Evolutionary conservation across 805 yeast species (phyloP), one percentile per base, ranked within the genome.

Genomic region (Kazachstania kunashirensis): DNA sequence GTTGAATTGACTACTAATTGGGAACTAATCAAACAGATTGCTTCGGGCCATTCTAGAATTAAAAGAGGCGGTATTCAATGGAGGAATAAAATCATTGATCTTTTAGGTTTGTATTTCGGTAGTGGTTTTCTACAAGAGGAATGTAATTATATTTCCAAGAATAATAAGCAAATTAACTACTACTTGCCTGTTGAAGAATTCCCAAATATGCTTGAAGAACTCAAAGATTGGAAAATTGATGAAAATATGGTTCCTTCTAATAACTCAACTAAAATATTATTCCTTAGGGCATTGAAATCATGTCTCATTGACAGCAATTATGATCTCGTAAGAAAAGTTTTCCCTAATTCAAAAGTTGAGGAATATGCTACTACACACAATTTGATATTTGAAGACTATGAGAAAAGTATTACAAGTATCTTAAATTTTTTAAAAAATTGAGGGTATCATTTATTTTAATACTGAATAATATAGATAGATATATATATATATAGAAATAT

Each of bases 211-310:
- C 27, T 58, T 5, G 45, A 48, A 7, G 44, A 42, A 13, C 31
- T 52, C 11, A 47, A 47, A 33, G 36, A 30, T 2, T 53, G 58
- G 53, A 57, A 57, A 5, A 23, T 32, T 5, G 43, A 38, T 4
- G 30, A 33, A 12, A 43, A 36, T 3, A 39, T 37, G 15, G 32
- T 21, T 7, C 5, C 16, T 6, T 18, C 7, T 12, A 40, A 49
- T 8, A 33, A 42, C 6, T 55, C 55, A 20, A 66, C 26, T 6
- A 27, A 68, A 1, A 62, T 66, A 2, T 43, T 69, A 29, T 66
- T 74, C 33, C 53, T 74, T 49, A 62, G 64, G 38, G 79, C 71
- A 3, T 38, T 50, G 13, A 39, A 59, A 12, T 70, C 77, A 2
- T 48, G 53, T 0, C 68, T 73, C 38, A 62, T 75, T 12, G 50